Percentiles rank a stretch among this genome's conserved stretches.
phyloP scores from a whole-genome alignment of 2,329 filamentous ascomycete species.

The Scytalidium lignicola region DNA sequence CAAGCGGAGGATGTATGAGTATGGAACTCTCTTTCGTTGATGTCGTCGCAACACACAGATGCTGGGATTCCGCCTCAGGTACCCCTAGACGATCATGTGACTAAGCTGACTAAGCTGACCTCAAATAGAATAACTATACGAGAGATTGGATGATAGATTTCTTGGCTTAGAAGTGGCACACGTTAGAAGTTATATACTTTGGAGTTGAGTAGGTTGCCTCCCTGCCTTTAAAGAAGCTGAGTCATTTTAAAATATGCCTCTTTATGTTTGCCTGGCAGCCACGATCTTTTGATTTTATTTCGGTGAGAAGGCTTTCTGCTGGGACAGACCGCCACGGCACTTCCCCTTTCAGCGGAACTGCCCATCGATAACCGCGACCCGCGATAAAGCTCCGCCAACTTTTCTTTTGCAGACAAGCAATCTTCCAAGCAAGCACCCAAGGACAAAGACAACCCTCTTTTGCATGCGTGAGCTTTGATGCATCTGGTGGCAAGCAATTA shows the following conservation, averaged over 20 bases:
- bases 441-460: too few species aligned
- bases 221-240: too few species aligned
- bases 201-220: too few species aligned
- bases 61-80: neutral
- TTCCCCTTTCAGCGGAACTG: neutral
- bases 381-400: neutral
- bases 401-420: neutral
- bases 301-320: neutral
- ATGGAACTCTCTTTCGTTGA: neutral
- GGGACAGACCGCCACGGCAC: neutral
- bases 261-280: neutral
- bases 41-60: neutral
- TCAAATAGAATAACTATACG: too few species aligned
- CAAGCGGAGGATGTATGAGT: neutral
- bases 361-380: neutral
- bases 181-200: too few species aligned
- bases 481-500: neutral
- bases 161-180: too few species aligned
- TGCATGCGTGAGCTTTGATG: neutral
- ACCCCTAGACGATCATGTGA: neutral
- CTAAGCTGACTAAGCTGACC: neutral
- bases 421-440: too few species aligned
- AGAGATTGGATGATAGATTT: too few species aligned
- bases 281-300: neutral
- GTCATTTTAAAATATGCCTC: neutral